Conservation (phyloP, 192 early-diverging fungal genomes). For the Blastocladiella britannica region DNA sequence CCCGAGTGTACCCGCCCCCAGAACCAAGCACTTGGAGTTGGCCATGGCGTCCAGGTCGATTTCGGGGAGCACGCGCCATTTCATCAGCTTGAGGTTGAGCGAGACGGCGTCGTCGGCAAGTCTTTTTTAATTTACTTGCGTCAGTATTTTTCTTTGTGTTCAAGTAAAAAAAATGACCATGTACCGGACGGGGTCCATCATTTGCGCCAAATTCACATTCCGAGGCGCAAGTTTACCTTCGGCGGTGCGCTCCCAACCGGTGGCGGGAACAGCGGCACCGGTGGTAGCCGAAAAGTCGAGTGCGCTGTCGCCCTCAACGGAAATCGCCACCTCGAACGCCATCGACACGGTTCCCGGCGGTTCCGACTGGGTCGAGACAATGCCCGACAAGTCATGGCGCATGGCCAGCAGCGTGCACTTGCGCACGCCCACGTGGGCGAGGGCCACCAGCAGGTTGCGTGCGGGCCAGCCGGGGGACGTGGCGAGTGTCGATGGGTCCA, state of each 20-base stretch:
- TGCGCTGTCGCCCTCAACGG: not conserved
- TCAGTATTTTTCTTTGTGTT: too few species aligned
- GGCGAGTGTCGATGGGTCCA: constrained; percentile 63
- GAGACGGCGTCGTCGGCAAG: constrained; percentile 78
- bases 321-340: constrained; percentile 10
- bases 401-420: constrained; percentile 39
- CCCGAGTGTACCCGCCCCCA: constrained; percentile 88
- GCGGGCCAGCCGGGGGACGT: constrained; percentile 77
- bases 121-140: constrained; percentile 18
- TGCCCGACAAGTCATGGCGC: constrained; percentile 11
- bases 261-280: constrained; percentile 7
- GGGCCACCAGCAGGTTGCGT: constrained; percentile 57
- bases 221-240: constrained; percentile 60
- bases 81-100: constrained; percentile 90
- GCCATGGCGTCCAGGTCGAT: constrained; percentile 63
- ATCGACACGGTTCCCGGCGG: constrained; percentile 10
- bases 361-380: too few species aligned
- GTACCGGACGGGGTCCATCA: constrained; percentile 67
- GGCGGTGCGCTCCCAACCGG: constrained; percentile 84
- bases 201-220: constrained; percentile 53
- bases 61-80: constrained; percentile 75
- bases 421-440: constrained; percentile 26
- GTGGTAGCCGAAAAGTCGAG: not conserved
- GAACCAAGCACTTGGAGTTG: constrained; percentile 52
- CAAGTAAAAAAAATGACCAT: not conserved